These are phyloP conservation scores for Cordyceps farinosa DNA, from an alignment of 2,329 filamentous ascomycete species.

Conservation along the genomic window DNA sequence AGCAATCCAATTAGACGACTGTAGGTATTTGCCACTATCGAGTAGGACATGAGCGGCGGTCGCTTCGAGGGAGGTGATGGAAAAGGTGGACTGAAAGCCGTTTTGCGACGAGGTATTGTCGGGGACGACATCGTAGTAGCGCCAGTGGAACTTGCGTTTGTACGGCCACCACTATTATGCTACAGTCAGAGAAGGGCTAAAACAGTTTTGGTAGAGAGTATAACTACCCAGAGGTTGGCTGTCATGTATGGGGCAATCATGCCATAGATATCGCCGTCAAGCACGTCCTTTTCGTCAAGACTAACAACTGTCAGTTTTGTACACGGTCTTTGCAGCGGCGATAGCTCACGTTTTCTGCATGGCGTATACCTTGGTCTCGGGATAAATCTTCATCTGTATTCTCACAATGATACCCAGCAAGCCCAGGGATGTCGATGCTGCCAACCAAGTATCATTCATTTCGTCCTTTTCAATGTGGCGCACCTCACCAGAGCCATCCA, in stretches of 20 bases:
- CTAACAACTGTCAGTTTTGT: conserved; percentile 25
- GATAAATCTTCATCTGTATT: conserved; percentile 47
- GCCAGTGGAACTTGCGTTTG: conserved; percentile 48
- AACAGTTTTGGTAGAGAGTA: neutral
- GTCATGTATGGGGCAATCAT: conserved; percentile 49
- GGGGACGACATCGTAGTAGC: conserved; percentile 48
- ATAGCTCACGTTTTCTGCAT: conserved; percentile 45
- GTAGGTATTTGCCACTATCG: conserved; percentile 44
- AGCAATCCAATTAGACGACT: conserved; percentile 46
- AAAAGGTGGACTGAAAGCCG: conserved; percentile 52
- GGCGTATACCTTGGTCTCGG: conserved; percentile 49
- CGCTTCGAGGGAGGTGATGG: conserved; percentile 43
- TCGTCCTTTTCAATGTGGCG: conserved; percentile 41
- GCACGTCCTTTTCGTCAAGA: conserved; percentile 44
- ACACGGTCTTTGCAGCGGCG: too few species aligned
- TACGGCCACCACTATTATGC: conserved; percentile 47
- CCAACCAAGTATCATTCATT: conserved; percentile 46
- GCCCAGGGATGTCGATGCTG: conserved; percentile 48
- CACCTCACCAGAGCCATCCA: conserved; percentile 44
- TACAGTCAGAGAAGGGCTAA: conserved; percentile 14
- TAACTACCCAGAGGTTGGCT: conserved; percentile 47
- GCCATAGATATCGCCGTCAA: conserved; percentile 47
- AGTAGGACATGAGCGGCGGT: conserved; percentile 39
- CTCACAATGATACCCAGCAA: conserved; percentile 46
- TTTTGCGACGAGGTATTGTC: conserved; percentile 39